phyloP scores from a whole-genome alignment of 495 filamentous ascomycete genomes.

The Aspergillus campestris region DNA sequence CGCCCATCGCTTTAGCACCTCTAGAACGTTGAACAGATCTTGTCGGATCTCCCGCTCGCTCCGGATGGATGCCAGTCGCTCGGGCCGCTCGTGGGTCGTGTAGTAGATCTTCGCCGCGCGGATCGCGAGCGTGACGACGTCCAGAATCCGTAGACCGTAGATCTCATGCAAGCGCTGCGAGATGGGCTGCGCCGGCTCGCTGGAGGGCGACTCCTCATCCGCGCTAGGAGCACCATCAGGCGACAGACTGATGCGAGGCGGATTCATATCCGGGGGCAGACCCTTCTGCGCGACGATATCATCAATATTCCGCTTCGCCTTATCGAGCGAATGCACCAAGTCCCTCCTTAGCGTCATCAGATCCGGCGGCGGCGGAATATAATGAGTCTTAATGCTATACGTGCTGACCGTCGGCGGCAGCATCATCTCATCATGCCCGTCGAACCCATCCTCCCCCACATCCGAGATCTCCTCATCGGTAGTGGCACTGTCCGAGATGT shows the following conservation, averaged over 20 bases:
- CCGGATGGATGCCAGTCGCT: slow-evolving; percentile 75
- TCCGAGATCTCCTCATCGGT: slow-evolving; percentile 38
- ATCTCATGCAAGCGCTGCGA: slow-evolving; percentile 69
- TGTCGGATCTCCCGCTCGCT: slow-evolving; percentile 71
- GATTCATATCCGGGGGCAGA: slow-evolving; percentile 19
- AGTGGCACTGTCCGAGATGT: slow-evolving; percentile 48
- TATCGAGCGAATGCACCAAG: slow-evolving; percentile 58
- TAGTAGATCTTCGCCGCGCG: slow-evolving; percentile 94
- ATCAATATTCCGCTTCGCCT: slow-evolving; percentile 58
- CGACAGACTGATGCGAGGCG: slow-evolving; percentile 25
- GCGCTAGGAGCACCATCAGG: slow-evolving; percentile 22
- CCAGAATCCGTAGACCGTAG: slow-evolving; percentile 83
- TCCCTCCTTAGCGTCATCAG: slow-evolving; percentile 67
- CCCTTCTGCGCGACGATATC: slow-evolving; percentile 31
- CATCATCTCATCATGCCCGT: slow-evolving; percentile 61
- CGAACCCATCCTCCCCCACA: slow-evolving; percentile 46
- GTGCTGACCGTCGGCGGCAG: slow-evolving; percentile 94
- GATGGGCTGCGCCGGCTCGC: slow-evolving; percentile 15
- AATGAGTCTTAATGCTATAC: slow-evolving; percentile 80
- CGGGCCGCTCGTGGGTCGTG: slow-evolving; percentile 72
- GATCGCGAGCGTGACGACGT: slow-evolving; percentile 88
- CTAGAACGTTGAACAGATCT: slow-evolving; percentile 77
- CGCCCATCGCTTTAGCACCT: slow-evolving; percentile 85
- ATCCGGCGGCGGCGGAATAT: slow-evolving; percentile 79
- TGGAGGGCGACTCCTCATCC: slow-evolving; percentile 27